A percentile compares a stretch with the other conserved stretches of the same genome.
phyloP scores from a whole-genome alignment of 306 rosid species.

The Cicer judaicum region DNA sequence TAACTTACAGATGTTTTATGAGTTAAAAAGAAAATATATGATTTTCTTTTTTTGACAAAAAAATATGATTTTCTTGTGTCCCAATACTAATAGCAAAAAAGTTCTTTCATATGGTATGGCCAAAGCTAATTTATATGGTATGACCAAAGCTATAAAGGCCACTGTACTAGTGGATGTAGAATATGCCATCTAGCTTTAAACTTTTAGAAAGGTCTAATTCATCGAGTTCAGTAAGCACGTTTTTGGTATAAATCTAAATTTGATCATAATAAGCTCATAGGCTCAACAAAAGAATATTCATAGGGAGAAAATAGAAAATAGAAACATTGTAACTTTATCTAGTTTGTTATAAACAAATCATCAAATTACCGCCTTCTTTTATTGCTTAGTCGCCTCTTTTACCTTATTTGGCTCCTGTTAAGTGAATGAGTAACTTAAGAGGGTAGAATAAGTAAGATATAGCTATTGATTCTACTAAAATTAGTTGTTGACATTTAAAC shows the following conservation, averaged over 20 bases:
- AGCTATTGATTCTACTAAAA: background rate
- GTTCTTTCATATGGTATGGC: constrained; percentile 20
- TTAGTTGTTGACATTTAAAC: background rate
- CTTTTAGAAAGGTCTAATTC: constrained; percentile 28
- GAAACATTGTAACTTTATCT: constrained; percentile 16
- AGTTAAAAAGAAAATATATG: constrained; percentile 17
- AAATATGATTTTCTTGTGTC: background rate
- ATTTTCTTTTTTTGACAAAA: background rate
- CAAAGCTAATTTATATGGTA: constrained; percentile 10
- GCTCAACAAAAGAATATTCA: background rate
- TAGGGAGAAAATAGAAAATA: constrained; percentile 19
- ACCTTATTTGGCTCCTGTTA: background rate
- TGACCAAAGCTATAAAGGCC: background rate
- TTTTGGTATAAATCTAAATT: constrained; percentile 1
- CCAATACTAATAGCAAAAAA: constrained; percentile 1
- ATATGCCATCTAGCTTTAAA: constrained; percentile 11
- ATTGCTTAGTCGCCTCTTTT: background rate
- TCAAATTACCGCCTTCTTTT: background rate
- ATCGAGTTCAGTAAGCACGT: constrained; percentile 25
- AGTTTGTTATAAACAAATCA: constrained; percentile 14
- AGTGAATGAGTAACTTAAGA: background rate
- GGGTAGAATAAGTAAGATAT: background rate
- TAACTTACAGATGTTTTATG: constrained; percentile 20
- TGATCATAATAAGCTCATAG: constrained; percentile 1
- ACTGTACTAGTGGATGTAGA: background rate